Evolutionary conservation across 2,329 filamentous ascomycete genomes (phyloP).

Genomic region (Xylaria polymorpha): DNA sequence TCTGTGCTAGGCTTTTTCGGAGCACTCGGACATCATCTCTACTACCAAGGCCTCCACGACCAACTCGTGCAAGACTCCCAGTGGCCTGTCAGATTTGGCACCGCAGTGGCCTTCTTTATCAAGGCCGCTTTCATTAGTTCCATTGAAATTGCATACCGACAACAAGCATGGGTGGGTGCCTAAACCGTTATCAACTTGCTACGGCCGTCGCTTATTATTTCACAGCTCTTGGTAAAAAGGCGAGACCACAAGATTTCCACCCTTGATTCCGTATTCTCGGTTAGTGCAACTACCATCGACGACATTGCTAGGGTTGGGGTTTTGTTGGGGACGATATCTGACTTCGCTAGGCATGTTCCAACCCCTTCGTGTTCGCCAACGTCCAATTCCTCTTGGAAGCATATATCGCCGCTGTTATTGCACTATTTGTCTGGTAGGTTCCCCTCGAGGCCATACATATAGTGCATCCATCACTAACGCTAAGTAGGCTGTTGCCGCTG

Average conservation of each 20-base stretch:
- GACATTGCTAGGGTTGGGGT: neutral
- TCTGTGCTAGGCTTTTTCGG: neutral
- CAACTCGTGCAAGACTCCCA: neutral
- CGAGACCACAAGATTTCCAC: neutral
- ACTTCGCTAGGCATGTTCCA: neutral
- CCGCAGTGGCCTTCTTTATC: neutral
- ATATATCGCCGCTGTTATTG: neutral
- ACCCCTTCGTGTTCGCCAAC: neutral
- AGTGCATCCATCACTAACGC: neutral
- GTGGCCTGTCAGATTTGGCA: neutral
- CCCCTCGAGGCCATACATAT: neutral
- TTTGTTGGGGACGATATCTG: neutral
- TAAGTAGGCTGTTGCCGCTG: neutral
- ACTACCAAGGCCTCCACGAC: conserved; percentile 1
- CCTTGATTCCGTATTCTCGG: neutral
- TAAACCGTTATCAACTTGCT: neutral
- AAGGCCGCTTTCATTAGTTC: neutral
- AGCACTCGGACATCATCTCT: conserved; percentile 1
- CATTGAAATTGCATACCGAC: neutral
- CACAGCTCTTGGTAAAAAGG: neutral
- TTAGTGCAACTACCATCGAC: neutral
- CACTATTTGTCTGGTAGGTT: conserved; percentile 1
- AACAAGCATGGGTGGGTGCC: neutral
- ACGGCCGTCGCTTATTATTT: neutral
- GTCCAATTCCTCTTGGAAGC: neutral